Percentiles rank a stretch among this genome's conserved stretches.
phyloP scores from a whole-genome alignment of 2,329 filamentous ascomycete genomes.

The Decorospora gaudefroyi region DNA sequence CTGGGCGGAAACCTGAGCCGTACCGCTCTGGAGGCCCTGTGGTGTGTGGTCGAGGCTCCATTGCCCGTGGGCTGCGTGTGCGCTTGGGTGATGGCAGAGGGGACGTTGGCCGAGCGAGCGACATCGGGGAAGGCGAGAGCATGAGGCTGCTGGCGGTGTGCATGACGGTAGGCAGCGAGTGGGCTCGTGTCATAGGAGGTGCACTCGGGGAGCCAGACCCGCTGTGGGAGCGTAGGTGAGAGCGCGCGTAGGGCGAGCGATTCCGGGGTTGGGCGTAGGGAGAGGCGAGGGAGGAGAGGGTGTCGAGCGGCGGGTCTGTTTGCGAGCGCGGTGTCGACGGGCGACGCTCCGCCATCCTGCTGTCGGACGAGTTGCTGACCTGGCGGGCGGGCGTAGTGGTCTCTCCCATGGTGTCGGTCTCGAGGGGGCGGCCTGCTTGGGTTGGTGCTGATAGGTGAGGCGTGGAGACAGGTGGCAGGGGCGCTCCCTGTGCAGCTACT shows the following conservation, averaged over 20 bases:
- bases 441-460: too few species aligned
- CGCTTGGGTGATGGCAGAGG: slow-evolving; percentile 52
- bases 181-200: slow-evolving; percentile 54
- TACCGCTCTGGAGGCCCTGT: slow-evolving; percentile 25
- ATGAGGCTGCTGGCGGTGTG: slow-evolving; percentile 39
- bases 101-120: slow-evolving; percentile 43
- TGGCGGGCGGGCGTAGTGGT: slow-evolving; percentile 27
- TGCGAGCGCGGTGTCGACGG: slow-evolving; percentile 46
- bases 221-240: slow-evolving; percentile 54
- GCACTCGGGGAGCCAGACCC: slow-evolving; percentile 48
- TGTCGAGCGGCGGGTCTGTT: slow-evolving; percentile 45
- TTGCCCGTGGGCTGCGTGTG: slow-evolving; percentile 45
- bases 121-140: slow-evolving; percentile 39
- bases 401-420: slow-evolving; percentile 31
- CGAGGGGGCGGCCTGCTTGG: slow-evolving; percentile 1
- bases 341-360: slow-evolving; percentile 28
- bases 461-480: slow-evolving; percentile 3
- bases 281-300: slow-evolving; percentile 30
- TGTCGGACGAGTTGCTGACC: slow-evolving; percentile 32
- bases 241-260: slow-evolving; percentile 54
- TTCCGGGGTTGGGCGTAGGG: slow-evolving; percentile 47
- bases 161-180: slow-evolving; percentile 53
- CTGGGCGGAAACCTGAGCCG: slow-evolving; percentile 34
- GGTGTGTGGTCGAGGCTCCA: slow-evolving; percentile 24
- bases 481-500: slow-evolving; percentile 1